Evolutionary conservation across 1,284 basidiomycete genomes (phyloP).

Genomic region (Cryptococcus maquisensis): DNA sequence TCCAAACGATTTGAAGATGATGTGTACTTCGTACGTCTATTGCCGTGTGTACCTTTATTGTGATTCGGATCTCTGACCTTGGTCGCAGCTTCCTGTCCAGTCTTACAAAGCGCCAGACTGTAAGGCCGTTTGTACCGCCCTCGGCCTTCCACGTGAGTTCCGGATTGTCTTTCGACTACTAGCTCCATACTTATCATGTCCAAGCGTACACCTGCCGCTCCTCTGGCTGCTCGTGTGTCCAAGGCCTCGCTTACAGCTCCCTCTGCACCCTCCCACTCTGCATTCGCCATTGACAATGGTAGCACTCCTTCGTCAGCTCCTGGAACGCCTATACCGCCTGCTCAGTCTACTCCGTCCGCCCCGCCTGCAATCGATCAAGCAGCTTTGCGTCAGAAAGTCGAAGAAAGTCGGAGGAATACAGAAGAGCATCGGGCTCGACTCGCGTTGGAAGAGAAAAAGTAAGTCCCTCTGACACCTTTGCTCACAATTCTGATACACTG

Average conservation of each 20-base stretch:
- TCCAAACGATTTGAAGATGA: constrained; percentile 33
- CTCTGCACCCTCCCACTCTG: constrained; percentile 14
- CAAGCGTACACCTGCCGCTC: background rate
- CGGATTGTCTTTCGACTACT: constrained; percentile 1
- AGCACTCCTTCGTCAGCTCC: background rate
- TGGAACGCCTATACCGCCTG: constrained; percentile 14
- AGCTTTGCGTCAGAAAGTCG: constrained; percentile 28
- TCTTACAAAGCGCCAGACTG: constrained; percentile 24
- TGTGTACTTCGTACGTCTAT: constrained; percentile 20
- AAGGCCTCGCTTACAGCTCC: no score
- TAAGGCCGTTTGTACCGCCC: constrained; percentile 23
- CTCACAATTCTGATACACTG: background rate
- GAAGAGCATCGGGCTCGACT: background rate
- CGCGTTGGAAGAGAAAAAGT: constrained; percentile 10
- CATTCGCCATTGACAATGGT: background rate
- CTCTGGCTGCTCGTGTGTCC: background rate
- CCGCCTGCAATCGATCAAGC: constrained; percentile 13
- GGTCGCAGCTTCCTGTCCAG: constrained; percentile 24
- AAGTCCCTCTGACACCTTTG: background rate
- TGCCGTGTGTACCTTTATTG: background rate
- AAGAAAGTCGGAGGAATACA: constrained; percentile 14
- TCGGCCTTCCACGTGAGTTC: constrained; percentile 24
- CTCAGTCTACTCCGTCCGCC: constrained; percentile 2
- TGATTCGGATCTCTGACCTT: background rate
- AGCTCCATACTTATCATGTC: constrained; percentile 4